Conservation (phyloP, 2,329 filamentous ascomycete genomes). For the Colletotrichum sp. region DNA sequence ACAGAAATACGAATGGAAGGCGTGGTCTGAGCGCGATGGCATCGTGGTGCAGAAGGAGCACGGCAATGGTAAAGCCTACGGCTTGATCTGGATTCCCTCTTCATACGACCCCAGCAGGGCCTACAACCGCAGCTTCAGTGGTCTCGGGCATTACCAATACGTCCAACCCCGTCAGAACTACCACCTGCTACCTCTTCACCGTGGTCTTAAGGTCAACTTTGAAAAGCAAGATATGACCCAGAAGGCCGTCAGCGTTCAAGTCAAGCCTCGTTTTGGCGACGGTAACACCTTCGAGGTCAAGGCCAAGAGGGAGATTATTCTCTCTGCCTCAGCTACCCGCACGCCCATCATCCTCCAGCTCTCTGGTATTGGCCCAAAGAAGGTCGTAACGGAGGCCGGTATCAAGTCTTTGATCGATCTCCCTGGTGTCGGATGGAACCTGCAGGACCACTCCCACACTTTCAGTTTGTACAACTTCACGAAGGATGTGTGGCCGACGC, state of each 20-base stretch:
- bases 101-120: not conserved
- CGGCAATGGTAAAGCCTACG: not conserved
- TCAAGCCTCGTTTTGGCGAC: not conserved
- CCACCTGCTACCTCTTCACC: not conserved
- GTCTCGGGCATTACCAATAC: not conserved
- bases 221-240: not conserved
- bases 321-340: not conserved
- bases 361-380: not conserved
- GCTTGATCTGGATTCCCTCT: not conserved
- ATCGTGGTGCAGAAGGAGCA: not conserved
- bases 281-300: not conserved
- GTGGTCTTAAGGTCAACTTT: not conserved
- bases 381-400: not conserved
- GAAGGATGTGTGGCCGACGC: not conserved
- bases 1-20: not conserved
- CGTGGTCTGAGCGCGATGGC: not conserved
- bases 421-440: conserved; percentile 27
- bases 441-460: conserved; percentile 37
- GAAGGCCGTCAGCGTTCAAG: not conserved
- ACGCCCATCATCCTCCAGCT: not conserved
- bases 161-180: not conserved
- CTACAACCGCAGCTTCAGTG: not conserved
- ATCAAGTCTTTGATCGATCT: not conserved
- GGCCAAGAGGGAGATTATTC: not conserved
- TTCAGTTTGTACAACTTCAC: conserved; percentile 1